These are phyloP conservation scores for Erucastrum elatum DNA, from an alignment of 345 rosid species.

Conservation along the genomic window DNA sequence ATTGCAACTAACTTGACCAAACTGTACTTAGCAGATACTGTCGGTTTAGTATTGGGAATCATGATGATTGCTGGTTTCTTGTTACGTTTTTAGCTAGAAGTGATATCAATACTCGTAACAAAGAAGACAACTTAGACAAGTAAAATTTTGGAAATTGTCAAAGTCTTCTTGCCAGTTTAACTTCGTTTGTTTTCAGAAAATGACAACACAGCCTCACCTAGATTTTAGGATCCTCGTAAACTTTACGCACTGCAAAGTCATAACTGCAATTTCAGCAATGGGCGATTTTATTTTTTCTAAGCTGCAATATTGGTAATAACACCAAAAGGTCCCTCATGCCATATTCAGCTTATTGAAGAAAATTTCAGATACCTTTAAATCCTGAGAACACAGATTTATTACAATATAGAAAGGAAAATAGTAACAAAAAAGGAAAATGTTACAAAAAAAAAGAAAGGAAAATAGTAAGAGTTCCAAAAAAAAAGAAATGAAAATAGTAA, in stretches of 20 bases:
- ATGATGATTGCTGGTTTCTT: not conserved
- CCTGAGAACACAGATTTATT: not conserved
- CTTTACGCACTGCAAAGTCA: constrained; percentile 13
- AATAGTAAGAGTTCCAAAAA: not conserved
- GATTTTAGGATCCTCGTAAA: constrained; percentile 22
- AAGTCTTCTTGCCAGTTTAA: constrained; percentile 9
- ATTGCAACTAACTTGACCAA: not conserved
- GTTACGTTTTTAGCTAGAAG: no score
- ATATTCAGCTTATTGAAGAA: not conserved
- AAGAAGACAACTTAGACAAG: not conserved
- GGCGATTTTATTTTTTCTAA: not conserved
- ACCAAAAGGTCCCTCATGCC: constrained; percentile 12
- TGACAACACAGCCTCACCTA: constrained; percentile 29
- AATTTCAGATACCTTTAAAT: not conserved
- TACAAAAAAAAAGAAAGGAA: not conserved
- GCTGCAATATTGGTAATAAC: constrained; percentile 14
- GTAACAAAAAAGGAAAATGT: not conserved
- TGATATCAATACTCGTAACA: no score
- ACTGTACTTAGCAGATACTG: not conserved
- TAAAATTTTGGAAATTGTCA: constrained; percentile 3
- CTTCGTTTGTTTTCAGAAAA: constrained; percentile 26
- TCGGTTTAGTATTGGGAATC: not conserved
- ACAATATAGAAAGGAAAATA: not conserved
- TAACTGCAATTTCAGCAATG: constrained; percentile 8
- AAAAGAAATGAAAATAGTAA: not conserved